These are phyloP conservation scores for Penicillium verhagenii DNA, from an alignment of 495 filamentous ascomycete genomes.

Conservation along the genomic window DNA sequence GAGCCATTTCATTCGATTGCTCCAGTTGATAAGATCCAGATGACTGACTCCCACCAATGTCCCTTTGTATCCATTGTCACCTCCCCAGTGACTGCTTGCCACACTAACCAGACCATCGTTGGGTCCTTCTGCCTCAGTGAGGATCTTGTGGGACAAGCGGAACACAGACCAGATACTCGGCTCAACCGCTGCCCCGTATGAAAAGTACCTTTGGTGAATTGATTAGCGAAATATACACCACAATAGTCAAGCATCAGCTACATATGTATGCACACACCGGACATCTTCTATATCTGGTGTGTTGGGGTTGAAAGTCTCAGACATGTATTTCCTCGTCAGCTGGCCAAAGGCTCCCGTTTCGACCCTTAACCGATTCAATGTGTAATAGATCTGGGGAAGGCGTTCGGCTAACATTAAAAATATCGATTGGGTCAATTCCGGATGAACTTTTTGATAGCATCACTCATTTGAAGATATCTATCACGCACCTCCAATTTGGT, in stretches of 20 bases:
- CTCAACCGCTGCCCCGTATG: slow-evolving; percentile 77
- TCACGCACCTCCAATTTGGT: slow-evolving; percentile 57
- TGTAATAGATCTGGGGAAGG: slow-evolving; percentile 68
- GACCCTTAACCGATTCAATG: slow-evolving; percentile 63
- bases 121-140: slow-evolving; percentile 68
- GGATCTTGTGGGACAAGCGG: slow-evolving; percentile 66
- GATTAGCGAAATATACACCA: neutral
- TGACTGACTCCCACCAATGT: slow-evolving; percentile 88
- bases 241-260: neutral
- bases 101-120: slow-evolving; percentile 96
- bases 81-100: slow-evolving; percentile 81
- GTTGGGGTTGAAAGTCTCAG: slow-evolving; percentile 73
- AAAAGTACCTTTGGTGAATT: slow-evolving; percentile 66
- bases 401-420: slow-evolving; percentile 36
- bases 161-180: slow-evolving; percentile 73
- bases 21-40: slow-evolving; percentile 95
- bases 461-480: neutral
- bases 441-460: too few species aligned
- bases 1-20: slow-evolving; percentile 74
- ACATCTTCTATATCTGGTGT: slow-evolving; percentile 73
- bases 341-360: slow-evolving; percentile 84
- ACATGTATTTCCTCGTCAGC: slow-evolving; percentile 80
- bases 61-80: slow-evolving; percentile 67
- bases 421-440: neutral
- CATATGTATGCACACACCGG: slow-evolving; percentile 40